Base-by-base conservation (phyloP, 192 early-diverging fungal genomes). In the Coemansia sp. region DNA sequence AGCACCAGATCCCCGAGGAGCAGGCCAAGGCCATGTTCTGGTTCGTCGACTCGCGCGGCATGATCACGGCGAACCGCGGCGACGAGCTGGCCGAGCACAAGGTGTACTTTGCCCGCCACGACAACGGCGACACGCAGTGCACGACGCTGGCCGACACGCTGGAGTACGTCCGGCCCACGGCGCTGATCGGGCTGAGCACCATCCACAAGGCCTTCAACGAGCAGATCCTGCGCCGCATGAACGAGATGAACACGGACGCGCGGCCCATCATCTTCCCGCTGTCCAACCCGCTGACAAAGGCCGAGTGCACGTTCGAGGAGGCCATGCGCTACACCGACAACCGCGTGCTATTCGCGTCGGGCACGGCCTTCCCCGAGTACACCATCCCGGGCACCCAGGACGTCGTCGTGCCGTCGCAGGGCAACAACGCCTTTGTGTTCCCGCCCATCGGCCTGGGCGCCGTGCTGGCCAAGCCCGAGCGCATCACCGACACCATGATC, bases 391-490 rank as follows among this genome's bases (percentile, higher is more conserved):
- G 76, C 23, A 64, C 65, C 39, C 20, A 22, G 23, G 56, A 69
- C 19, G 33, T 39, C 23, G 47, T 50, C 34, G 52, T 84, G 35
- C 88, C 90, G 6, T 89, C 85, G 13, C 89, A 94, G 72, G 92
- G 88, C 52, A 92, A 94, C 79, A 94, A 94, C 78, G 90, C 88
- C 85, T 97, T 93, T 66, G 89, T 95, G 47, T 97, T 95, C 82
- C 94, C 94, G 35, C 90, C 91, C 39, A 81, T 98, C 26, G 94
- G 94, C 27, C 76, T 94, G 22, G 94, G 94, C 37, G 75, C 86
- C 35, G 80, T 83, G 49, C 64, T 96, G 21, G 81, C 87, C 32
- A 79, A 81, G 52, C 74, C 91, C 17, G 56, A 41, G 14, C 44
- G 40, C 21, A 85, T 96, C 50, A 85, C 89, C 25, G 86, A 92